A percentile compares a stretch with the other conserved stretches of the same genome.
phyloP scores from a whole-genome alignment of 352 stramenopile genomes.

The Elongisporangium senticosum region DNA sequence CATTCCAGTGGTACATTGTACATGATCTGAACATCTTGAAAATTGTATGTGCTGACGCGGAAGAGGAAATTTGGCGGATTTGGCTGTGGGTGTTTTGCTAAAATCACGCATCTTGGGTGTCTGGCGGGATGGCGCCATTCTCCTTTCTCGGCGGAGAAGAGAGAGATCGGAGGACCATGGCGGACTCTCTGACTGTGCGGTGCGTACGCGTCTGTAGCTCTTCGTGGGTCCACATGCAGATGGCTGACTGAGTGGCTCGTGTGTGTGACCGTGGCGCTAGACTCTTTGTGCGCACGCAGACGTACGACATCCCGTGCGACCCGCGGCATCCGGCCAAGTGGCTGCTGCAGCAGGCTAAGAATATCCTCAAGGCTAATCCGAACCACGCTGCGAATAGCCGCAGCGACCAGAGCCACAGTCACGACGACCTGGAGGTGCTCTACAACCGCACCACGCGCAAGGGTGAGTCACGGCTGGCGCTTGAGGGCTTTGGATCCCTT shows the following conservation, averaged over 20 bases:
- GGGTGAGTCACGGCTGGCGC: slow-evolving; percentile 4
- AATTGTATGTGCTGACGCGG: not conserved
- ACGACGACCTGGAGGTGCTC: slow-evolving; percentile 73
- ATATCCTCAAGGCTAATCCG: slow-evolving; percentile 26
- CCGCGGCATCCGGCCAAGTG: slow-evolving; percentile 61
- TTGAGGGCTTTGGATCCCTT: not conserved
- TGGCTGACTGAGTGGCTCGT: slow-evolving; percentile 1
- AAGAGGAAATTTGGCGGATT: not conserved
- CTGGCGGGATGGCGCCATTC: not conserved
- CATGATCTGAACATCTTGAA: not conserved
- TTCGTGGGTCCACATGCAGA: not conserved
- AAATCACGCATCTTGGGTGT: not conserved
- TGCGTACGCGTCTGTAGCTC: not conserved
- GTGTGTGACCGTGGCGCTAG: slow-evolving; percentile 16
- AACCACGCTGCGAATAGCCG: slow-evolving; percentile 5
- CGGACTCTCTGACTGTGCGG: slow-evolving; percentile 12
- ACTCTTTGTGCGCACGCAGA: slow-evolving; percentile 74
- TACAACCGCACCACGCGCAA: slow-evolving; percentile 70
- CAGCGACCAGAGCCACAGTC: not conserved
- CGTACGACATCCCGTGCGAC: slow-evolving; percentile 81
- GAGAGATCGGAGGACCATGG: slow-evolving; percentile 5
- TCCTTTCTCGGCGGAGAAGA: not conserved
- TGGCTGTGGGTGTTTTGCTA: not conserved
- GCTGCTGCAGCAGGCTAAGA: slow-evolving; percentile 74
- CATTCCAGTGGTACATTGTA: not conserved